These are phyloP conservation scores for Ramalina peruviana DNA, from an alignment of 495 filamentous ascomycete genomes.

Conservation along the genomic window DNA sequence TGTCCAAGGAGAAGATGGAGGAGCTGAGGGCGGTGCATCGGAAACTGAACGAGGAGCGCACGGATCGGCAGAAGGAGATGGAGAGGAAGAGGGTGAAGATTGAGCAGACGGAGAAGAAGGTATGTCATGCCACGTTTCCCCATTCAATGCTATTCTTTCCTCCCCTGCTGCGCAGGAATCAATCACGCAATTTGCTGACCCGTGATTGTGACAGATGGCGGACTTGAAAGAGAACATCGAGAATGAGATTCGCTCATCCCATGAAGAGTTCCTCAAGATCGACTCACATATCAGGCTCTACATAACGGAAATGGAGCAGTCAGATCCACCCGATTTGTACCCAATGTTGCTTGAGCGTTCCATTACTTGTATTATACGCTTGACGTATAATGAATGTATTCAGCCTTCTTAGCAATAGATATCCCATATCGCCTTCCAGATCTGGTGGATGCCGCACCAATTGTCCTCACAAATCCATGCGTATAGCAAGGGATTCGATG, in stretches of 20 bases:
- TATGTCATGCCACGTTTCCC: slow-evolving; percentile 23
- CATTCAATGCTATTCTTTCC: not conserved
- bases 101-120: slow-evolving; percentile 98
- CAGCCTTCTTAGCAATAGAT: too few relatives aligned
- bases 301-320: slow-evolving; percentile 97
- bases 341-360: too few relatives aligned
- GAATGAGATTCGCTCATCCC: slow-evolving; percentile 70
- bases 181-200: slow-evolving; percentile 14
- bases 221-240: slow-evolving; percentile 96
- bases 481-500: too few relatives aligned
- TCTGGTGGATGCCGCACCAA: too few relatives aligned
- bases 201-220: slow-evolving; percentile 56
- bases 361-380: too few relatives aligned
- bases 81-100: slow-evolving; percentile 81
- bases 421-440: too few relatives aligned
- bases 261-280: slow-evolving; percentile 90
- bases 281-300: slow-evolving; percentile 94
- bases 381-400: too few relatives aligned
- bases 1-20: slow-evolving; percentile 78
- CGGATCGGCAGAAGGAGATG: slow-evolving; percentile 76
- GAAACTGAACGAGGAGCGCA: slow-evolving; percentile 67
- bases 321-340: not conserved
- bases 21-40: slow-evolving; percentile 70
- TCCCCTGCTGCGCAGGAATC: not conserved
- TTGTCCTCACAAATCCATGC: too few relatives aligned